These are phyloP conservation scores for Samsoniella hepiali DNA, from an alignment of 2,329 filamentous ascomycete species.

Conservation along the genomic window DNA sequence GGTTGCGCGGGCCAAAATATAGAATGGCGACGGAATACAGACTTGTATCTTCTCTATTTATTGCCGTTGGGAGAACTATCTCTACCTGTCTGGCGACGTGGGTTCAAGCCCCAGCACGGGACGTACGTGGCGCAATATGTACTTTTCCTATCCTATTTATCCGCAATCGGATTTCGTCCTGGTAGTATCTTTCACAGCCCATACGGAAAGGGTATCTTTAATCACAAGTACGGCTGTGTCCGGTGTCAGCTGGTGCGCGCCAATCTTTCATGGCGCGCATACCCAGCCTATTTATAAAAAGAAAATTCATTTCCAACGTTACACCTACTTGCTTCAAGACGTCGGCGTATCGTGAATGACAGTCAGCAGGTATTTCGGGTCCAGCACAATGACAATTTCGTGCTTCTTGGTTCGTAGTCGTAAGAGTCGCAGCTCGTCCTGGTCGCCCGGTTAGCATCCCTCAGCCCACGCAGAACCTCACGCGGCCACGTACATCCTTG, in stretches of 20 bases:
- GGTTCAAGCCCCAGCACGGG: not conserved
- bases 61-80: not conserved
- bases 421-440: slow-evolving; percentile 75
- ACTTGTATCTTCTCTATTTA: not conserved
- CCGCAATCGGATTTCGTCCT: too few species aligned
- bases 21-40: not conserved
- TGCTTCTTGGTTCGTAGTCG: slow-evolving; percentile 79
- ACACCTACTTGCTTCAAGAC: slow-evolving; percentile 41
- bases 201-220: slow-evolving; percentile 12
- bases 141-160: not conserved
- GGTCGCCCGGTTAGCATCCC: slow-evolving; percentile 24
- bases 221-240: not conserved
- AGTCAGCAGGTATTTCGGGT: slow-evolving; percentile 73
- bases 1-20: not conserved
- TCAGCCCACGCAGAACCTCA: not conserved
- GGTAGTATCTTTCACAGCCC: not conserved
- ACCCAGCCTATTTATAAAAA: too few species aligned
- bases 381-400: slow-evolving; percentile 79
- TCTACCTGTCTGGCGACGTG: not conserved
- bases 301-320: too few species aligned
- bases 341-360: slow-evolving; percentile 79
- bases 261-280: not conserved
- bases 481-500: slow-evolving; percentile 51
- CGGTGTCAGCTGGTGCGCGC: not conserved
- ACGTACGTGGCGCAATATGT: not conserved